Evolutionary conservation across 2,329 filamentous ascomycete genomes (phyloP), one percentile per base, ranked within the genome.

Genomic region (Fusarium chlamydosporum): DNA sequence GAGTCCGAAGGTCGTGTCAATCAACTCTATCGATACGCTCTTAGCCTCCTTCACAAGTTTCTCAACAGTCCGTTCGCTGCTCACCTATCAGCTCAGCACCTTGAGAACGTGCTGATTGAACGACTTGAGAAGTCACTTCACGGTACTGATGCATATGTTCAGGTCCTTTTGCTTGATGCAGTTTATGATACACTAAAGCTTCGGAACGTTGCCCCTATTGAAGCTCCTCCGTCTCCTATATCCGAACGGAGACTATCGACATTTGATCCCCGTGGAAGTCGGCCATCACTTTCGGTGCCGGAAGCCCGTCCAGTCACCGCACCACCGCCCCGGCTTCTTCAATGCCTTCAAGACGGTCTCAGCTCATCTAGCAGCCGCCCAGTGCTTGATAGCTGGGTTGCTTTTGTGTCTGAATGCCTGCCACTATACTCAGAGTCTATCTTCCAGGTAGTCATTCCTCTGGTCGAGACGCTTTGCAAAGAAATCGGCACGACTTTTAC

Each of bases 321-420:
- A 5, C 92, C 92, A 20, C 89, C 92, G 4, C 81, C 88, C 16
- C 83, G 90, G 35, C 80, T 99, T n/a, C 85, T 96, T n/a, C 91
- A 92, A 66, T 97, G 93, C 75, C 84, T 99, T 13, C 90, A 93
- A 64, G 88, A 89, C 45, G 96, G 94, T 0, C 90, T 99, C 50
- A 89, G 91, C 56, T 92, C 93, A 5, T 77, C 86, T 4, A 89
- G 84, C 54, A 94, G 92, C 70, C 89, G 93, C 7, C 84, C 89
- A 10, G 90, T 96, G 7, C 82, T 99, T 35, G 94, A 98, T 73
- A 94, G 92, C 76, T 99, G 96, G 96, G 89, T 97, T 11, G 85
- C 88, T 31, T 94, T 99, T 71, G 84, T 99, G 9, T 88, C 89
- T 6, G 92, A 95, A 75, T 92, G 93, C 43, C 82, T 99, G 31